These are phyloP conservation scores for Psilocybe subaeruginosa DNA, from an alignment of 768 basidiomycete genomes.

Conservation along the genomic window DNA sequence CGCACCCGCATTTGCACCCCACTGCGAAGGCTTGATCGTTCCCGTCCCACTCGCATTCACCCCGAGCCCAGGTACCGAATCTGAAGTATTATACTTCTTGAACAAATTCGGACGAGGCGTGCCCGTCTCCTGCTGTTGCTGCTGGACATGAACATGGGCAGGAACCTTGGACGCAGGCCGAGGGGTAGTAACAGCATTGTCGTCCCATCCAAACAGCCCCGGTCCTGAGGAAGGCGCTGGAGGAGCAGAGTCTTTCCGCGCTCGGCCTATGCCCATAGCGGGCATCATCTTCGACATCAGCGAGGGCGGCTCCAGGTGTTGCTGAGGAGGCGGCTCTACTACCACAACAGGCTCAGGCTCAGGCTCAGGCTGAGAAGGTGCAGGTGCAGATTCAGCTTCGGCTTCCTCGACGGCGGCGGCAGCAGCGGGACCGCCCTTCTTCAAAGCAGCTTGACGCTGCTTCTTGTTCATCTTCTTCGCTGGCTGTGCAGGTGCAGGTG, in stretches of 20 bases:
- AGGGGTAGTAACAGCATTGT: conserved; percentile 19
- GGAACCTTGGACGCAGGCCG: conserved; percentile 27
- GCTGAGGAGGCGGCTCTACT: neutral
- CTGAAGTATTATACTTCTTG: conserved; percentile 10
- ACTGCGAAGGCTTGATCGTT: conserved; percentile 23
- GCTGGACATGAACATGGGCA: conserved; percentile 18
- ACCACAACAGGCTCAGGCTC: neutral
- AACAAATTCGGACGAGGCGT: conserved; percentile 15
- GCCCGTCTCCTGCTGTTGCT: conserved; percentile 9
- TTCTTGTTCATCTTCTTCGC: conserved; percentile 35
- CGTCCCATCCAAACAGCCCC: conserved; percentile 7
- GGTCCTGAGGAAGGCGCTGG: neutral
- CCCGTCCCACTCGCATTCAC: conserved; percentile 10
- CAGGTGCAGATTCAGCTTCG: conserved; percentile 8
- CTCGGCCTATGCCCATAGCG: conserved; percentile 9
- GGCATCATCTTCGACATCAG: conserved; percentile 17
- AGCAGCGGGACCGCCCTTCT: conserved; percentile 18
- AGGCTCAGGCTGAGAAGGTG: neutral
- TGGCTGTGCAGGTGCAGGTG: conserved; percentile 10
- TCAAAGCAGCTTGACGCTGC: conserved; percentile 28
- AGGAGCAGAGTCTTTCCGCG: conserved; percentile 1
- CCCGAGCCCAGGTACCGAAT: neutral
- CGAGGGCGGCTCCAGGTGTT: conserved; percentile 7
- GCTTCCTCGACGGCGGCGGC: conserved; percentile 14
- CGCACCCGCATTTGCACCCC: conserved; percentile 11